Percentiles rank a stretch among this genome's conserved stretches.
Conservation (phyloP, 1,139 yeast genomes). For the Geotrichum carabidarum region DNA sequence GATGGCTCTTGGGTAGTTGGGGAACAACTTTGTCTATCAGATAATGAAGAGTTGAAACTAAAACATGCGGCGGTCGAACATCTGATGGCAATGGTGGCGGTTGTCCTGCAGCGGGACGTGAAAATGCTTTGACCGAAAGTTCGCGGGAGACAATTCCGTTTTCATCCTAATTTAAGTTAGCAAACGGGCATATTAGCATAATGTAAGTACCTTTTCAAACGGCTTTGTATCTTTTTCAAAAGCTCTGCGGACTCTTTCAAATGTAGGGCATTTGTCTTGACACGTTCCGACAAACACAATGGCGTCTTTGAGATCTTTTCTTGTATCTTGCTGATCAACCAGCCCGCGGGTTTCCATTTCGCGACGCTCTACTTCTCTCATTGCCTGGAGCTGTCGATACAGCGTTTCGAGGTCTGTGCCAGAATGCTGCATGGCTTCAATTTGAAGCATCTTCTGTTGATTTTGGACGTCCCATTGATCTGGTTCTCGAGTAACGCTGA, state of each 20-base stretch:
- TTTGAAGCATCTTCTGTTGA: constrained; percentile 44
- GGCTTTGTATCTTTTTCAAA: constrained; percentile 82
- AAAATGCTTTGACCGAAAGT: constrained; percentile 84
- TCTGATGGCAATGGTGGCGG: constrained; percentile 97
- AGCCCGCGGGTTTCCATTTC: constrained; percentile 78
- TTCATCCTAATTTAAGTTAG: constrained; percentile 11
- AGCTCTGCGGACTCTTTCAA: constrained; percentile 83
- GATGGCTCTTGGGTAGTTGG: constrained; percentile 74
- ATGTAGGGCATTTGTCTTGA: constrained; percentile 89
- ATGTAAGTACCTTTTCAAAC: constrained; percentile 56
- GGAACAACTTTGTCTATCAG: constrained; percentile 60
- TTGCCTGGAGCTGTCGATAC: constrained; percentile 55
- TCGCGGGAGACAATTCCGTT: constrained; percentile 59
- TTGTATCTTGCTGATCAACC: constrained; percentile 82
- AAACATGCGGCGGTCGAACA: constrained; percentile 83
- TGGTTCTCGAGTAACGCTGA: constrained; percentile 13
- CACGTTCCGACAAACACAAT: constrained; percentile 85
- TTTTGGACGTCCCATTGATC: constrained; percentile 53
- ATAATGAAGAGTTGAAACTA: constrained; percentile 62
- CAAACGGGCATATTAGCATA: background rate
- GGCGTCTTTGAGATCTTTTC: constrained; percentile 81
- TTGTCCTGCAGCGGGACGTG: constrained; percentile 97
- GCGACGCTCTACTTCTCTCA: constrained; percentile 72
- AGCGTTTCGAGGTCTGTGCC: constrained; percentile 46
- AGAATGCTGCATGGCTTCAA: constrained; percentile 38